Evolutionary conservation across 441 rosid genomes (phyloP).

Genomic region (Hura crepitans): DNA sequence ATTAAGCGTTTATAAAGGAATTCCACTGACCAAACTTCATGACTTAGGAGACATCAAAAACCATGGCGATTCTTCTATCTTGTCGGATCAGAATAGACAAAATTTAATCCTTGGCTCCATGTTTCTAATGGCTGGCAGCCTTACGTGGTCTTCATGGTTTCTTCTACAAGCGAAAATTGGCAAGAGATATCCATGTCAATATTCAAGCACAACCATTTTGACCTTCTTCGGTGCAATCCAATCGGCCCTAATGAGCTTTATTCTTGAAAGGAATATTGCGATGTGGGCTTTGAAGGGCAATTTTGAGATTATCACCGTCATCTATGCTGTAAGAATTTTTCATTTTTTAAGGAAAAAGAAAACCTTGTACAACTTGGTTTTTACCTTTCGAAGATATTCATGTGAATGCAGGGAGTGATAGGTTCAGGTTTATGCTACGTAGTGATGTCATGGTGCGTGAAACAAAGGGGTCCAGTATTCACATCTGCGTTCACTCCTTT

Average conservation of each 20-base stretch:
- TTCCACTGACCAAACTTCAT: conserved; percentile 32
- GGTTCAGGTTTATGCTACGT: conserved; percentile 58
- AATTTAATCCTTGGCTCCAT: conserved; percentile 48
- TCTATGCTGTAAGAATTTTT: conserved; percentile 44
- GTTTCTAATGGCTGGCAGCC: conserved; percentile 38
- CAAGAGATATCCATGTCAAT: conserved; percentile 49
- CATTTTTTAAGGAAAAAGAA: too few relatives aligned
- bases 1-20: conserved; percentile 49
- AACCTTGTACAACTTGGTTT: too few relatives aligned
- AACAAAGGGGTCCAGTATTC: conserved; percentile 62
- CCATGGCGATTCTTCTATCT: conserved; percentile 10
- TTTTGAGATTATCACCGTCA: conserved; percentile 38
- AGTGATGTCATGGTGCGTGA: conserved; percentile 71
- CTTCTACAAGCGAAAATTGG: conserved; percentile 45
- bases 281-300: conserved; percentile 49
- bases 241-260: conserved; percentile 37
- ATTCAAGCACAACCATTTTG: conserved; percentile 53
- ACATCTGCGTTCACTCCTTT: conserved; percentile 62
- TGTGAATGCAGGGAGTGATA: conserved; percentile 50
- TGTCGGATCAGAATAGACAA: conserved; percentile 23
- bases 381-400: too few relatives aligned
- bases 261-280: conserved; percentile 31
- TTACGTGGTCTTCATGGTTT: conserved; percentile 64
- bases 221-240: conserved; percentile 58
- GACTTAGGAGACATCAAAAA: background rate